phyloP scores from a whole-genome alignment of 768 basidiomycete species.

The Dioszegia aurantiaca region DNA sequence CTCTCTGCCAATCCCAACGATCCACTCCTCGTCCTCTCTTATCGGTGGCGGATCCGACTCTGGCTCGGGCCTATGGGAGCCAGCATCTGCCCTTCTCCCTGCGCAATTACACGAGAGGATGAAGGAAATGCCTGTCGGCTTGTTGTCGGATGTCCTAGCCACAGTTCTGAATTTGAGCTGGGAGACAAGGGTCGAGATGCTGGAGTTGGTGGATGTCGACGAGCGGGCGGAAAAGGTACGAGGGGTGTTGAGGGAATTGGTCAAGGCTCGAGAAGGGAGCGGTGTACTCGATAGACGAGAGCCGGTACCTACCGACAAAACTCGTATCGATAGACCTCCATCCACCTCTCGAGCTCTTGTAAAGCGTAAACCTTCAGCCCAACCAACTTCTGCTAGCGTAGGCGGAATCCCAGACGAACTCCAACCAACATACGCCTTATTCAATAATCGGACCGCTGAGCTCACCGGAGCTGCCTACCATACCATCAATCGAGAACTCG shows the following conservation, averaged over 20 bases:
- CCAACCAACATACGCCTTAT: slow-evolving; percentile 34
- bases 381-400: background rate
- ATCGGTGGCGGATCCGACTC: slow-evolving; percentile 1
- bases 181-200: slow-evolving; percentile 36
- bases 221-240: slow-evolving; percentile 27
- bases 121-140: slow-evolving; percentile 18
- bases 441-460: slow-evolving; percentile 19
- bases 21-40: slow-evolving; percentile 22
- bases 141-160: slow-evolving; percentile 45
- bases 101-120: slow-evolving; percentile 27
- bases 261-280: slow-evolving; percentile 3
- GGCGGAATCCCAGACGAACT: slow-evolving; percentile 50
- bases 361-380: background rate
- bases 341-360: slow-evolving; percentile 8
- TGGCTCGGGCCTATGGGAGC: slow-evolving; percentile 7
- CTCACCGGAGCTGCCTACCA: slow-evolving; percentile 24
- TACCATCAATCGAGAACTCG: slow-evolving; percentile 77
- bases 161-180: slow-evolving; percentile 34
- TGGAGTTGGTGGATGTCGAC: slow-evolving; percentile 35
- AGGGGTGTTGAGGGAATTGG: slow-evolving; percentile 15
- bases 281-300: background rate
- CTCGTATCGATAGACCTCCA: background rate
- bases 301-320: background rate
- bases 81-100: slow-evolving; percentile 27
- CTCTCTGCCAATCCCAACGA: slow-evolving; percentile 60